phyloP scores from a whole-genome alignment of 345 rosid genomes.

The Punica granatum region DNA sequence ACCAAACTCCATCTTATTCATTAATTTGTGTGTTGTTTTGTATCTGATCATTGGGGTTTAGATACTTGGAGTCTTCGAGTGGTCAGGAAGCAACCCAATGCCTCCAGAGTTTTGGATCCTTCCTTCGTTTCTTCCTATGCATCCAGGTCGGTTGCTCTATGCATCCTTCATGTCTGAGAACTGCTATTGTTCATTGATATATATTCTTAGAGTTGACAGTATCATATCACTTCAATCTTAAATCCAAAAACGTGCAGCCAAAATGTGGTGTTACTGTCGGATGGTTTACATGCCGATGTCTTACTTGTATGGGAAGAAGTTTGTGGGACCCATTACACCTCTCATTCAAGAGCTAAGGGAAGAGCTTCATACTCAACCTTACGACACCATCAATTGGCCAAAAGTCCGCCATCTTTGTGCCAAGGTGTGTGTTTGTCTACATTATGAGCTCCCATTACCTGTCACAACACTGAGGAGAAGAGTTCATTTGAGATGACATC shows the following conservation, averaged over 20 bases:
- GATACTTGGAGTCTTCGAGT: conserved; percentile 24
- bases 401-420: conserved; percentile 24
- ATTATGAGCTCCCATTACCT: neutral
- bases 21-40: too few species aligned
- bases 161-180: too few species aligned
- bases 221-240: neutral
- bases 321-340: conserved; percentile 32
- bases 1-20: too few species aligned
- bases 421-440: neutral
- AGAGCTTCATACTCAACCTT: conserved; percentile 24
- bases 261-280: conserved; percentile 33
- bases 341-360: conserved; percentile 22
- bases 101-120: conserved; percentile 27
- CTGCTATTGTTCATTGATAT: too few species aligned
- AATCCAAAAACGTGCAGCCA: conserved; percentile 15
- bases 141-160: conserved; percentile 17
- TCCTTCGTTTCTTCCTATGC: conserved; percentile 30
- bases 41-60: neutral
- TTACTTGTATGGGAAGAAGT: conserved; percentile 28
- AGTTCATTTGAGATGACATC: neutral
- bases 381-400: conserved; percentile 19
- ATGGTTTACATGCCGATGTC: conserved; percentile 35
- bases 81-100: conserved; percentile 28
- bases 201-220: too few species aligned
- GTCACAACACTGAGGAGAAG: neutral